Evolutionary conservation across 768 basidiomycete genomes (phyloP), one percentile per base, ranked within the genome.

Genomic region (Calocybe cyanea): DNA sequence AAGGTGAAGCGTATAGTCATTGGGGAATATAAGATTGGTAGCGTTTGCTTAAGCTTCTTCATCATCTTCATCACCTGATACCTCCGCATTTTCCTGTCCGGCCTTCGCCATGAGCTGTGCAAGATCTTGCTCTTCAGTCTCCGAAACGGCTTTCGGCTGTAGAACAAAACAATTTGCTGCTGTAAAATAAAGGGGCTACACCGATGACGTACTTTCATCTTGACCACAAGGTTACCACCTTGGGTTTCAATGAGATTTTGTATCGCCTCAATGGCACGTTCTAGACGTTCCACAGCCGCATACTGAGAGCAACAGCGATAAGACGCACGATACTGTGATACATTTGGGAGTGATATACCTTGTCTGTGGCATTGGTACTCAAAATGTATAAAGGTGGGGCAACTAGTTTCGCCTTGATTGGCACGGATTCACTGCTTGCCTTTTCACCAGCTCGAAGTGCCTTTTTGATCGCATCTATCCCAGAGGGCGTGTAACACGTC

Each of bases 31-130:
- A n/a, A n/a, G n/a, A n/a, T n/a, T n/a, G n/a, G n/a, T n/a, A n/a
- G n/a, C n/a, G n/a, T n/a, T 28, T 28, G 25, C n/a, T 30, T 10
- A 41, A 19, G 30, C 56, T 13, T 79, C 86, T 5, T 90, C 87
- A 1, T 88, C 92, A 38, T 87, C 85, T 55, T 95, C 92, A 63
- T 97, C 92, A 43, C 94, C 95, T 11, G 91, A 92, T 0, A 97
- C 91, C 61, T 99, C 94, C 4, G 85, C 90, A 63, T 99, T 99
- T 69, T 96, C 95, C 61, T 82, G 77, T 48, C 87, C 87, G 15
- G 87, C 93, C 65, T 92, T 89, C 31, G 87, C 91, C 95, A 99
- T 97, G 57, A 96, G 86, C 53, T 92, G 88, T 0, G 92, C 94
- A 52, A 99, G 80, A 63, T 97, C 96, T 54, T 92, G 88, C 65